A percentile compares a stretch with the other conserved stretches of the same genome.
Conservation (phyloP, 257 asterid genomes). For the Fraxinus anomala region DNA sequence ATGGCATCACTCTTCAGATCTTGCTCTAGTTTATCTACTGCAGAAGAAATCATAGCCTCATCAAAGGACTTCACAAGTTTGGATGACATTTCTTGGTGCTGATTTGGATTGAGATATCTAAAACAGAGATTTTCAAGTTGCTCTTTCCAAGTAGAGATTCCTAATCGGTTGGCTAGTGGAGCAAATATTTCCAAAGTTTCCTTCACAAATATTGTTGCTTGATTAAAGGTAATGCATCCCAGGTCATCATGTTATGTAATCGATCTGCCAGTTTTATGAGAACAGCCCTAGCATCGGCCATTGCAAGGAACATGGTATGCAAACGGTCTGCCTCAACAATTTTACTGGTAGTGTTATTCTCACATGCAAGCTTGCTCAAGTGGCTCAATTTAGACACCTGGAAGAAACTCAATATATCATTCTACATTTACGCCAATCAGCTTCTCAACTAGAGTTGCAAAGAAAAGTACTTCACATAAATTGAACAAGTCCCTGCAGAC, state of each 20-base stretch:
- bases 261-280: conserved; percentile 90
- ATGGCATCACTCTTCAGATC: conserved; percentile 58
- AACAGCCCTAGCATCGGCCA: conserved; percentile 98
- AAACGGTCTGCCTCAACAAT: conserved; percentile 85
- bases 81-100: conserved; percentile 70
- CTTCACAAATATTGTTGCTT: conserved; percentile 92
- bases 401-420: conserved; percentile 12
- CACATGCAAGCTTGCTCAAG: conserved; percentile 92
- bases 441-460: conserved; percentile 5
- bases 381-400: conserved; percentile 94
- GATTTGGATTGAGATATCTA: conserved; percentile 65
- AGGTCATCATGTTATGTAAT: conserved; percentile 87
- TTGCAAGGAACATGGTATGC: conserved; percentile 96
- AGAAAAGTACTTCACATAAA: neutral
- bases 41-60: conserved; percentile 61
- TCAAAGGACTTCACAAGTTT: conserved; percentile 61
- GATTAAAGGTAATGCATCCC: conserved; percentile 67
- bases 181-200: conserved; percentile 92
- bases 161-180: conserved; percentile 89
- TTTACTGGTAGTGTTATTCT: conserved; percentile 81
- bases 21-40: conserved; percentile 69
- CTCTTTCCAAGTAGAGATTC: conserved; percentile 89
- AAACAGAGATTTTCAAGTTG: conserved; percentile 88
- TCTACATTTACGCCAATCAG: neutral
- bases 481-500: neutral